Base-by-base conservation (phyloP, 1,284 basidiomycete species). In the Puccinia polysora region DNA sequence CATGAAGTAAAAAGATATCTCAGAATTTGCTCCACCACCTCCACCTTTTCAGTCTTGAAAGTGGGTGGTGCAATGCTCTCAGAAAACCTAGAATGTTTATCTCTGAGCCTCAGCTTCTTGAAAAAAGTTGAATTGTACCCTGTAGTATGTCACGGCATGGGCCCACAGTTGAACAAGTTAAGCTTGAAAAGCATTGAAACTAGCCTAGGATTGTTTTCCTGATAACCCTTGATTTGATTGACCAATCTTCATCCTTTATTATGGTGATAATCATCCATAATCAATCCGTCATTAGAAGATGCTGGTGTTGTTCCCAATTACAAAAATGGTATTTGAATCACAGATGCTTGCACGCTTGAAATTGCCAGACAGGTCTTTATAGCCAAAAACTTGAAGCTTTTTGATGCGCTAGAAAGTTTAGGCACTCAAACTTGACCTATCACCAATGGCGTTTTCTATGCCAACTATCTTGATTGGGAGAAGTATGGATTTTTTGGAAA, bases 401-500 rank as follows among this genome's bases (percentile, higher is more conserved):
- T 95, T 32, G 85, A 84, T 28, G 91, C 91, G 0, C 86, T 97
- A 71, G 93, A 96, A 81, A 87, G 87, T 75, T 87, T 95, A 64
- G 93, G 93, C 69, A 93, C 92, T 2, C 89, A 93, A 74, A 93
- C 93, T 15, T 89, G 93, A 38, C 93, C 93, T 32, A 96, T 97
- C 80, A 94, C 90, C 65, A 93, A 89, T 14, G 93, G 93, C 43
- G 91, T 96, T 74, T 97, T 97, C 82, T 89, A 89, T 23, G 93
- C 93, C 72, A 90, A 92, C 80, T 94, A 91, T 82, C 88, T 96
- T 75, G 91, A 96, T 83, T 86, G 89, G 80, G 86, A 87, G 50
- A 95, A 94, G 81, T 97, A 96, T 79, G 89, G 89, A n/a, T 86
- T 93, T 74, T 93, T 97, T 65, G 93, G 93, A 38, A 90, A 90